phyloP scores from a whole-genome alignment of 2,329 filamentous ascomycete genomes.

The Alternaria longipes region DNA sequence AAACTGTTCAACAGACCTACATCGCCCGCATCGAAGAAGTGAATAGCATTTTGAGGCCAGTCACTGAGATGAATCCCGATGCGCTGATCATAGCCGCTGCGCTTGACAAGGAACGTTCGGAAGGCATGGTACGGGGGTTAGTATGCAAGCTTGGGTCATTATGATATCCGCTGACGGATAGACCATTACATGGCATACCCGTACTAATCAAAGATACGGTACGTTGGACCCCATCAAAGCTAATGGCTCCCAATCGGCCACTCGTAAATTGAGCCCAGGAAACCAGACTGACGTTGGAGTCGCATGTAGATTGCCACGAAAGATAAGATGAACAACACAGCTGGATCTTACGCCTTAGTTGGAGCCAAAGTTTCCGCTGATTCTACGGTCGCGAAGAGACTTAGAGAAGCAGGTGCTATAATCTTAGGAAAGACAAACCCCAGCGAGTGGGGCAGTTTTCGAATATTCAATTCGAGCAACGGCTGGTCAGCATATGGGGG shows the following conservation, averaged over 20 bases:
- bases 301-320: slow-evolving; percentile 56
- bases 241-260: no score
- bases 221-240: not conserved
- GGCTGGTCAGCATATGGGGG: slow-evolving; percentile 46
- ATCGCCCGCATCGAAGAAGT: not conserved
- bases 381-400: slow-evolving; percentile 67
- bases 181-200: slow-evolving; percentile 76
- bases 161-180: not conserved
- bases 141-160: not conserved
- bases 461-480: slow-evolving; percentile 44
- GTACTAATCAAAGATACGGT: slow-evolving; percentile 73
- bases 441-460: slow-evolving; percentile 72
- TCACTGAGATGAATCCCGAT: slow-evolving; percentile 76
- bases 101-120: slow-evolving; percentile 68
- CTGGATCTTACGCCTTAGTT: slow-evolving; percentile 72
- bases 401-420: slow-evolving; percentile 72
- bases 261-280: no score
- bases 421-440: slow-evolving; percentile 74
- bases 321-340: slow-evolving; percentile 77
- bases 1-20: not conserved
- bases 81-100: slow-evolving; percentile 67
- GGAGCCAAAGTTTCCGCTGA: slow-evolving; percentile 74
- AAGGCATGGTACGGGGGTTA: slow-evolving; percentile 64
- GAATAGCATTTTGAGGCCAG: not conserved
- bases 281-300: not conserved